Base-by-base conservation (phyloP, 257 asterid species). In the Nicotiana benthamiana region DNA sequence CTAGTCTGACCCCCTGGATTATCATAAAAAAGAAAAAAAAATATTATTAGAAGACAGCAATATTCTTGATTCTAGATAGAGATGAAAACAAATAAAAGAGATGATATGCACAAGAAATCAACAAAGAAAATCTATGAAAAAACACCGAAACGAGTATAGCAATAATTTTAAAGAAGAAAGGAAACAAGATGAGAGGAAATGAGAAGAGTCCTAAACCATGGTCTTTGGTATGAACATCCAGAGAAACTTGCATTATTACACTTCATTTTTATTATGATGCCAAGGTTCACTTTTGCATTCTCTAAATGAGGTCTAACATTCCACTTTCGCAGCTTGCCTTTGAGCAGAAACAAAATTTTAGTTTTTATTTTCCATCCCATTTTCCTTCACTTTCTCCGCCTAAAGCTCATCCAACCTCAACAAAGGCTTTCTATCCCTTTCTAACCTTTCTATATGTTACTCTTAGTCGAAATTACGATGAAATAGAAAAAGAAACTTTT, bases 1-100 rank as follows among this genome's bases (percentile, higher is more conserved):
- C 98, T 95, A 46, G 99, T 95, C 90, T 95, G 99, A n/a, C 99
- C 99, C 83, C 99, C 99, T 95, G 97, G 83, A 89, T 27, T 85
- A 72, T 54, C 56, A 64, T 62, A 72, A 83, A 84, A 77, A 32
- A 17, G 75, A 77, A 77, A 48, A 26, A 15, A 15, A 56, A 57
- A 59, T 22, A 12, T 52, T 4, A 26, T 74, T 16, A 48, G 43
- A 74, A 74, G 17, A 26, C 48, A 48, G 24, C 11, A 15, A 48
- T 72, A 24, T 74, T 24, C 24, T 24, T 24, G 26, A 22, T 46
- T 74, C 61, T 15, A 74, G 16, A 40, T 26, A 48, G 61, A 74
- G 22, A 72, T n/a, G 61, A 74, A 48, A 74, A 74, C 0, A 74
- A 24, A 8, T 16, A 74, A 34, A 74, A 43, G 26, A 22, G 61